Base-by-base conservation (phyloP, 2,329 filamentous ascomycete species). In the Fusarium sp. region DNA sequence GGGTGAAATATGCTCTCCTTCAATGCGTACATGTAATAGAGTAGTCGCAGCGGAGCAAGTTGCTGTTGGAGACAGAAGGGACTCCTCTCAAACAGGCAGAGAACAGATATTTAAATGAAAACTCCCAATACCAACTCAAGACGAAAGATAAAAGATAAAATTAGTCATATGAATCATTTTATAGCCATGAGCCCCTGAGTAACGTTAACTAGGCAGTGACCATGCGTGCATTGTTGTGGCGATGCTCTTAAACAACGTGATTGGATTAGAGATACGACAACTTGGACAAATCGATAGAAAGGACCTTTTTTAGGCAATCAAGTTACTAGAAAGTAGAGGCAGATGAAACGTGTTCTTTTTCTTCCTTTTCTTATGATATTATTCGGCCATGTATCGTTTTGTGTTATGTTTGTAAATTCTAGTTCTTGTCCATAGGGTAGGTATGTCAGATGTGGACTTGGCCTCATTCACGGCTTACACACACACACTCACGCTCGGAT, bases 201-300 rank as follows among this genome's bases (percentile, higher is more conserved):
- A 30, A 28, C 34, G 34, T 37, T 18, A 11, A 28, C 23, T 54
- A 66, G 62, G 63, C 62, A 66, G 37, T 66, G 30, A 55, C 20
- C 8, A 28, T 48, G 30, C 55, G 30, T 65, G 25, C 49, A 50
- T 32, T 18, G 53, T 10, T 65, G 62, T 66, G 63, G 62, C 63
- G 20, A 66, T 66, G 55, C 63, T 3, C 28, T 16, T 28, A 4
- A 16, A 40, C 37, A 18, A 9, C 27, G 23, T 66, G 63, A 66
- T 66, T 66, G 48, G 63, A 16, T 23, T 30, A 7, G 11, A 12
- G 11, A 21, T 21, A 32, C 27, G 20, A 34, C 16, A 32, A 54
- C 30, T 34, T 25, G 23, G 4, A 40, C 9, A 21, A 30, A 20
- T 32, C 20, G 10, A 40, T 13, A 34, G 7, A 20, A 16, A 10